Evolutionary conservation across 2,329 filamentous ascomycete species (phyloP).

Genomic region (Ceratocystis huliohia): DNA sequence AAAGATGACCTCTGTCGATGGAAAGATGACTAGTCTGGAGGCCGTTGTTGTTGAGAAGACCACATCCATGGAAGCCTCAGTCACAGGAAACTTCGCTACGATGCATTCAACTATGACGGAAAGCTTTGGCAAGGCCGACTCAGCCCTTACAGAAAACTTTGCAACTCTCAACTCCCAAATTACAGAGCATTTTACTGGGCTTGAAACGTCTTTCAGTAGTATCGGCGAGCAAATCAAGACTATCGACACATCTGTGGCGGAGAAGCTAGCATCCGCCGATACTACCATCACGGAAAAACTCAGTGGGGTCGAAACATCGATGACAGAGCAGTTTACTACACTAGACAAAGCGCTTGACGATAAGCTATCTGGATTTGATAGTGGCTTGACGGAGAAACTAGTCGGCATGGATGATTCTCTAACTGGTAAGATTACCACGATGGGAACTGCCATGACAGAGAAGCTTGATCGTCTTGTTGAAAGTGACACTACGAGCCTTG

Average conservation of each 20-base stretch:
- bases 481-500: slow-evolving; percentile 26
- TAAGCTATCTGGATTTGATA: slow-evolving; percentile 15
- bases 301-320: slow-evolving; percentile 8
- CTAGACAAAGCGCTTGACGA: slow-evolving; percentile 16
- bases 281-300: slow-evolving; percentile 13
- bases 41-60: slow-evolving; percentile 16
- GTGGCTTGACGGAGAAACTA: slow-evolving; percentile 16
- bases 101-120: slow-evolving; percentile 20
- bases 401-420: slow-evolving; percentile 19
- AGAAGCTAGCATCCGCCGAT: slow-evolving; percentile 14
- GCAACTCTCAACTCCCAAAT: slow-evolving; percentile 20
- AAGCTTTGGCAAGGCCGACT: slow-evolving; percentile 16
- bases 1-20: slow-evolving; percentile 16
- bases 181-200: slow-evolving; percentile 11
- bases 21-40: slow-evolving; percentile 18
- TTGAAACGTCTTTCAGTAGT: slow-evolving; percentile 14
- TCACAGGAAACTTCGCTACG: slow-evolving; percentile 19
- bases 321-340: slow-evolving; percentile 17
- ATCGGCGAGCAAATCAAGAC: slow-evolving; percentile 14
- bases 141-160: slow-evolving; percentile 20
- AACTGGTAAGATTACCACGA: slow-evolving; percentile 10
- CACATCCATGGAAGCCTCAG: slow-evolving; percentile 15
- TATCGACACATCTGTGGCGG: slow-evolving; percentile 1
- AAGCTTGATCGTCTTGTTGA: slow-evolving; percentile 38
- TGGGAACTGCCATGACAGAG: slow-evolving; percentile 27